Conservation (phyloP, 148 eudicot species). For the Polygonum aviculare region DNA sequence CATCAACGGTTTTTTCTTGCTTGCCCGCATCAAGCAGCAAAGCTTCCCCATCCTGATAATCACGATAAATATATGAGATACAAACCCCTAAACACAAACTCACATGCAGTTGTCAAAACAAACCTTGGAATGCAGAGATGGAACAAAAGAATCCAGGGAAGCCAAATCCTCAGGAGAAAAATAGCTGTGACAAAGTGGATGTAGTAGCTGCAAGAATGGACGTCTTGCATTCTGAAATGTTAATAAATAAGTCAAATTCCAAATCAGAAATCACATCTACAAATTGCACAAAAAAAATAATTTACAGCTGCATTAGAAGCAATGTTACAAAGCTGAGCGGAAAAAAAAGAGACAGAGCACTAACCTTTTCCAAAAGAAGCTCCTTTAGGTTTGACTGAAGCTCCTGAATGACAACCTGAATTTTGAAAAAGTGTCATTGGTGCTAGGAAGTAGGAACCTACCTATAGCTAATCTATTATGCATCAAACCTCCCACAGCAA, state of each 20-base stretch:
- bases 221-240: slow-evolving; percentile 64
- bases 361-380: slow-evolving; percentile 68
- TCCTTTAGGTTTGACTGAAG: slow-evolving; percentile 56
- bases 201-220: slow-evolving; percentile 76
- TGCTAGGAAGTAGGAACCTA: background rate
- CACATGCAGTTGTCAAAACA: slow-evolving; percentile 1
- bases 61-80: background rate
- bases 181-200: slow-evolving; percentile 71
- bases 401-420: slow-evolving; percentile 65
- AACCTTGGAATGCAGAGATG: slow-evolving; percentile 63
- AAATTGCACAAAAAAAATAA: background rate
- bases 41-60: slow-evolving; percentile 31
- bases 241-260: background rate
- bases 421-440: slow-evolving; percentile 4
- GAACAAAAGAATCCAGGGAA: slow-evolving; percentile 48
- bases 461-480: background rate
- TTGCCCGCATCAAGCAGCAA: slow-evolving; percentile 18
- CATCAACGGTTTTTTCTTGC: slow-evolving; percentile 23
- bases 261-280: background rate
- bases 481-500: background rate
- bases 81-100: background rate
- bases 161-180: slow-evolving; percentile 75
- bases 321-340: background rate
- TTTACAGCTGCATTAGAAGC: background rate
- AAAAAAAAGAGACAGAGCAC: background rate